Conservation (phyloP, 352 stramenopile species). For the Pythium sukuiense region DNA sequence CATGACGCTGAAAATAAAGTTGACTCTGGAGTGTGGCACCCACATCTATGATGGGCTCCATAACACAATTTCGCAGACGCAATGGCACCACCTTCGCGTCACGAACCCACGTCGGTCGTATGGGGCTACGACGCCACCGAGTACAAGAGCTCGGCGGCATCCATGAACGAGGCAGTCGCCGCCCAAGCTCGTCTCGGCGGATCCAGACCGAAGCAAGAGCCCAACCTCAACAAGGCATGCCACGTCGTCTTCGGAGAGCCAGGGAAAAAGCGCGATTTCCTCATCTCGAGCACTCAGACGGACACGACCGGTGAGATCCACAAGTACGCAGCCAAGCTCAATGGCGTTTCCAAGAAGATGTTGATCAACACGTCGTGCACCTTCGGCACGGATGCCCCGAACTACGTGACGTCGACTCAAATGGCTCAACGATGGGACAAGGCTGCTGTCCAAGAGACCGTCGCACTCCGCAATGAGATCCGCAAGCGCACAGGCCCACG, state of each 20-base stretch:
- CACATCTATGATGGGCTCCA: neutral
- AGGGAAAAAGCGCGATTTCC: conserved; percentile 60
- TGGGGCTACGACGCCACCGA: conserved; percentile 59
- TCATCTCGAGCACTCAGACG: conserved; percentile 46
- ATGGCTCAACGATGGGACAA: conserved; percentile 71
- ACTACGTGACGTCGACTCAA: conserved; percentile 64
- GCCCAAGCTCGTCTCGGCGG: conserved; percentile 9
- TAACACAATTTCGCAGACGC: neutral
- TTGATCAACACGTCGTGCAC: conserved; percentile 57
- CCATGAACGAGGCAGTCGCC: conserved; percentile 49
- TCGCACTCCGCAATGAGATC: conserved; percentile 65
- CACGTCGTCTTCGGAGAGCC: conserved; percentile 68
- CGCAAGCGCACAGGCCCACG: conserved; percentile 56
- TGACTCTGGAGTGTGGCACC: neutral
- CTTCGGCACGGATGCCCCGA: conserved; percentile 52
- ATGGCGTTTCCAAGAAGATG: conserved; percentile 49
- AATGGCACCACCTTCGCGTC: conserved; percentile 27
- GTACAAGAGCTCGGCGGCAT: conserved; percentile 48
- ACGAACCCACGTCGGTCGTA: conserved; percentile 62
- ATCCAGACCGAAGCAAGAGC: conserved; percentile 33
- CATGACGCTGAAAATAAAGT: conserved; percentile 1
- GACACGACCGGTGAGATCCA: conserved; percentile 65
- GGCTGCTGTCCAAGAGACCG: conserved; percentile 50
- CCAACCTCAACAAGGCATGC: conserved; percentile 51
- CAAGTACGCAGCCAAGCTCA: conserved; percentile 61